Evolutionary conservation across 1,284 basidiomycete genomes (phyloP).

Genomic region (Neolentinus lepideus): DNA sequence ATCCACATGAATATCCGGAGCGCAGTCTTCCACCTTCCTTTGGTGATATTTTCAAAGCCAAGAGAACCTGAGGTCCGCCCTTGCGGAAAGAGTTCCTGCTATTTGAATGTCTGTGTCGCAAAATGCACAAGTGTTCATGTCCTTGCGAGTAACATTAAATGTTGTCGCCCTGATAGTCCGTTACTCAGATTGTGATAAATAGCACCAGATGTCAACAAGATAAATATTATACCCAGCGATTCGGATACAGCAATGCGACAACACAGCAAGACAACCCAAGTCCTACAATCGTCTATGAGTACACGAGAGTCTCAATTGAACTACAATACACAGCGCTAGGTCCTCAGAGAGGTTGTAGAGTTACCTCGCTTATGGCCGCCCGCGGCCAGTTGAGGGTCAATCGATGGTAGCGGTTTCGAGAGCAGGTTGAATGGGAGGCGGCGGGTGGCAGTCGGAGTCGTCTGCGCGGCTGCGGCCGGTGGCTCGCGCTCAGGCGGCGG

Average conservation of each 20-base stretch:
- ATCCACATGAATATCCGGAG: too few species aligned
- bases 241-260: background rate
- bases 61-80: too few species aligned
- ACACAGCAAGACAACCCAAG: background rate
- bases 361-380: slow-evolving; percentile 50
- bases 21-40: too few species aligned
- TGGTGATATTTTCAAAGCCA: too few species aligned
- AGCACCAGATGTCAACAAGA: background rate
- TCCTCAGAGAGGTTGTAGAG: slow-evolving; percentile 52
- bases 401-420: slow-evolving; percentile 35
- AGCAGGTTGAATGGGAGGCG: slow-evolving; percentile 63
- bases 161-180: too few species aligned
- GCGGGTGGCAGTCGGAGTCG: slow-evolving; percentile 39
- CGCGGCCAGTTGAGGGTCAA: slow-evolving; percentile 19
- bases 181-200: too few species aligned
- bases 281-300: background rate
- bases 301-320: background rate
- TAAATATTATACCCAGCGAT: background rate
- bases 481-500: slow-evolving; percentile 35
- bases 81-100: too few species aligned
- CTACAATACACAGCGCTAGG: slow-evolving; percentile 8
- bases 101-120: too few species aligned
- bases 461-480: slow-evolving; percentile 16
- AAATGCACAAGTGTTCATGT: too few species aligned
- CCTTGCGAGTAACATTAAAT: too few species aligned